A percentile compares a stretch with the other conserved stretches of the same genome.
Evolutionary conservation across 2,329 filamentous ascomycete species (phyloP).

Genomic region (Pseudogymnoascus sp.): DNA sequence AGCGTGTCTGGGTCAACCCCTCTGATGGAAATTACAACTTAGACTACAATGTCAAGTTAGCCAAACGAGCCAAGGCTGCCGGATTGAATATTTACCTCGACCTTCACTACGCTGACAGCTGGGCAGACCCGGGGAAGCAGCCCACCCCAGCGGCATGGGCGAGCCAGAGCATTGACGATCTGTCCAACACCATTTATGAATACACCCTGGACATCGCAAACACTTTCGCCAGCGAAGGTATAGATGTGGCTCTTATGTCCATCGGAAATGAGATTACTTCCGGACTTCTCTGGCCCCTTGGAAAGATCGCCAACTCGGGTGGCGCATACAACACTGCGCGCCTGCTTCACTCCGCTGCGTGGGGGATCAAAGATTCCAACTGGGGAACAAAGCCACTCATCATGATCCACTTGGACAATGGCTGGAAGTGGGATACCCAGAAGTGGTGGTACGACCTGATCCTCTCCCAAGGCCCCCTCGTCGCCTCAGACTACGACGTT

Average conservation of each 20-base stretch:
- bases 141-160: conserved; percentile 56
- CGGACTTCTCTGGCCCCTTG: conserved; percentile 59
- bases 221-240: conserved; percentile 45
- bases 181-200: conserved; percentile 56
- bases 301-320: conserved; percentile 38
- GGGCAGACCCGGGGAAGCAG: conserved; percentile 52
- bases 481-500: conserved; percentile 53
- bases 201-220: conserved; percentile 58
- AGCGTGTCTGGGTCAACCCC: conserved; percentile 64
- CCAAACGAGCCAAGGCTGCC: conserved; percentile 52
- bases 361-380: conserved; percentile 54
- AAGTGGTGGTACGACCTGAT: conserved; percentile 55
- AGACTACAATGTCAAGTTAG: conserved; percentile 61
- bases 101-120: conserved; percentile 60
- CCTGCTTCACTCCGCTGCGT: conserved; percentile 55
- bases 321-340: conserved; percentile 49
- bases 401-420: conserved; percentile 67
- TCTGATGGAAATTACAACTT: conserved; percentile 57
- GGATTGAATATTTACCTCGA: conserved; percentile 52
- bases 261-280: conserved; percentile 66
- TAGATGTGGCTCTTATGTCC: conserved; percentile 53
- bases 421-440: conserved; percentile 62
- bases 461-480: conserved; percentile 42
- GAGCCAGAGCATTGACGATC: conserved; percentile 42
- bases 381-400: conserved; percentile 52